Conservation (phyloP, 2,329 filamentous ascomycete genomes). For the Aspergillus sp. region DNA sequence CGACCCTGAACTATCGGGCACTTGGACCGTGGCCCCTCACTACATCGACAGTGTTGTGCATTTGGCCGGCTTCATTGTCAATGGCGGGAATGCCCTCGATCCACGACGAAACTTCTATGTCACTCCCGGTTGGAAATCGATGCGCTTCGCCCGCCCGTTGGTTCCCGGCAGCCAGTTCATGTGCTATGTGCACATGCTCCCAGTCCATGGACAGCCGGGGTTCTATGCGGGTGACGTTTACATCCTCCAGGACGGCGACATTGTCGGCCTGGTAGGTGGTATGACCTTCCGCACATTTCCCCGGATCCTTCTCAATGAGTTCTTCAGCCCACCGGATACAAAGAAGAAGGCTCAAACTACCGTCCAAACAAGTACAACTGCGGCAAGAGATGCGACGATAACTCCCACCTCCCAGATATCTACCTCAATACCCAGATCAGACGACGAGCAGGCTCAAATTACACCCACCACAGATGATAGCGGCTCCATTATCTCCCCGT, state of each 20-base stretch:
- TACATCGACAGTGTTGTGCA: conserved; percentile 3
- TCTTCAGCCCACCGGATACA: conserved; percentile 11
- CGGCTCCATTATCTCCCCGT: not conserved
- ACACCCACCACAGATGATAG: too few relatives aligned
- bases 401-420: too few relatives aligned
- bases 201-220: conserved; percentile 22
- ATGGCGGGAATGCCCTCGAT: not conserved
- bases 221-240: conserved; percentile 39
- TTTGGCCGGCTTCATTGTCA: conserved; percentile 1
- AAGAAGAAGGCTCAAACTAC: not conserved
- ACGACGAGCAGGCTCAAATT: too few relatives aligned
- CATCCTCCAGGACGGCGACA: conserved; percentile 31
- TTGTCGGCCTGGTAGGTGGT: conserved; percentile 35
- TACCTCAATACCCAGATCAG: too few relatives aligned
- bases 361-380: not conserved
- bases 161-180: conserved; percentile 25
- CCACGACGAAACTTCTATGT: not conserved
- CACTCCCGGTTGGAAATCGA: conserved; percentile 9
- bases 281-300: conserved; percentile 35
- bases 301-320: conserved; percentile 17
- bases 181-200: conserved; percentile 32
- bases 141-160: conserved; percentile 26
- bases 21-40: not conserved
- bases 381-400: not conserved
- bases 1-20: conserved; percentile 6